Evolutionary conservation across 257 asterid genomes (phyloP).

Genomic region (Solanum sparsipilum): DNA sequence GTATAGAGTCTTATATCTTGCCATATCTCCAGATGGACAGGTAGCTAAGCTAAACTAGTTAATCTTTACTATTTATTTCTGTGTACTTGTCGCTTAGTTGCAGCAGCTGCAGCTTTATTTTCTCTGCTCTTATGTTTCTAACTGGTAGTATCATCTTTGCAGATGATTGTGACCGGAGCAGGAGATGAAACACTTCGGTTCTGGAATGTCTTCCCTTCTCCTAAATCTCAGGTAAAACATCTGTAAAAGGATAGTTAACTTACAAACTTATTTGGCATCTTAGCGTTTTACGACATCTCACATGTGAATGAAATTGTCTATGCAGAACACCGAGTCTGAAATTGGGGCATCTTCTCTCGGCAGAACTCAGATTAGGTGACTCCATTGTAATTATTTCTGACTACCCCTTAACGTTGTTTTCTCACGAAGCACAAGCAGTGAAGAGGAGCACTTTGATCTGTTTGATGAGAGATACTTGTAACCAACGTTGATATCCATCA

Average conservation of each 20-base stretch:
- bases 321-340: constrained; percentile 77
- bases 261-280: not conserved
- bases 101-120: not conserved
- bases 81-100: not conserved
- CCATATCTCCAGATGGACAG: constrained; percentile 98
- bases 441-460: not conserved
- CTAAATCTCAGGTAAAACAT: constrained; percentile 70
- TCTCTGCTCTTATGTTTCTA: not conserved
- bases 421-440: not conserved
- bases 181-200: constrained; percentile 96
- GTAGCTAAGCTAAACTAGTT: constrained; percentile 14
- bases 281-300: not conserved
- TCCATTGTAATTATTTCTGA: not conserved
- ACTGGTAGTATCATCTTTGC: not conserved
- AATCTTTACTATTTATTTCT: not conserved
- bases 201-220: constrained; percentile 93
- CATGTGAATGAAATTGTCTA: not conserved
- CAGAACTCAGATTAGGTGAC: constrained; percentile 77
- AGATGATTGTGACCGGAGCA: constrained; percentile 97
- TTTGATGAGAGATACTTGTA: not conserved
- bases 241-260: not conserved
- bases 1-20: constrained; percentile 82
- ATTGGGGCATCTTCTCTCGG: constrained; percentile 88
- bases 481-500: not conserved
- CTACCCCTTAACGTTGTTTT: not conserved